Percentiles rank a stretch among this genome's conserved stretches.
Conservation (phyloP, 768 basidiomycete genomes). For the Amanita subjunquillea region DNA sequence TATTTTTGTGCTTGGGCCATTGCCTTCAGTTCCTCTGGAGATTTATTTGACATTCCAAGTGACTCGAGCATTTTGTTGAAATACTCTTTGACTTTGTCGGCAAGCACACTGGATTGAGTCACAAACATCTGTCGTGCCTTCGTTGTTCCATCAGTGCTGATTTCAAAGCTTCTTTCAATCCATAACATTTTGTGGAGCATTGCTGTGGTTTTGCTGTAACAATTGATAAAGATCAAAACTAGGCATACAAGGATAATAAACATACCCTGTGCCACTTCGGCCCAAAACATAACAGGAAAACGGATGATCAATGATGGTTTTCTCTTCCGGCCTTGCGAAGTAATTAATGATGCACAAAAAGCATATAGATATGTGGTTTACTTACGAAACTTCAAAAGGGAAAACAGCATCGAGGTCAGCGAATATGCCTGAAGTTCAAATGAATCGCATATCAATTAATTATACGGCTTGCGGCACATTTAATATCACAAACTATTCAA, state of each 20-base stretch:
- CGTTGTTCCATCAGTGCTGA: constrained; percentile 20
- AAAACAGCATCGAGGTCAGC: constrained; percentile 38
- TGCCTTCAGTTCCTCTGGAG: constrained; percentile 26
- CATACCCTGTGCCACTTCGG: constrained; percentile 66
- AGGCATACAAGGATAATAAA: neutral
- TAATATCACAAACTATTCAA: constrained; percentile 22
- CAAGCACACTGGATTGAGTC: constrained; percentile 57
- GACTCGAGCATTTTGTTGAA: constrained; percentile 43
- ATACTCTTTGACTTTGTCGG: constrained; percentile 62
- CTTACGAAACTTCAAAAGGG: constrained; percentile 34
- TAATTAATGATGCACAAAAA: neutral
- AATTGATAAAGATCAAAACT: neutral
- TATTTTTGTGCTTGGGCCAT: constrained; percentile 12
- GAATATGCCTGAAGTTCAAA: constrained; percentile 29
- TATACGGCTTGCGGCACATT: neutral
- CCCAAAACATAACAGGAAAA: constrained; percentile 60
- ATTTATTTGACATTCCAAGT: constrained; percentile 22
- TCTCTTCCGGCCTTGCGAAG: constrained; percentile 32
- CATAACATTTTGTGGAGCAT: constrained; percentile 72
- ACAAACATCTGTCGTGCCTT: constrained; percentile 65
- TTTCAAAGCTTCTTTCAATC: constrained; percentile 46
- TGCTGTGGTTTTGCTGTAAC: constrained; percentile 58
- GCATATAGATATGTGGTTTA: neutral
- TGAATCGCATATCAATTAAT: neutral
- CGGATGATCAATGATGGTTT: constrained; percentile 46